A percentile compares a stretch with the other conserved stretches of the same genome.
These are phyloP conservation scores for Paramecium pentaurelia DNA, from an alignment of 73 alveolate species.

Conservation along the genomic window DNA sequence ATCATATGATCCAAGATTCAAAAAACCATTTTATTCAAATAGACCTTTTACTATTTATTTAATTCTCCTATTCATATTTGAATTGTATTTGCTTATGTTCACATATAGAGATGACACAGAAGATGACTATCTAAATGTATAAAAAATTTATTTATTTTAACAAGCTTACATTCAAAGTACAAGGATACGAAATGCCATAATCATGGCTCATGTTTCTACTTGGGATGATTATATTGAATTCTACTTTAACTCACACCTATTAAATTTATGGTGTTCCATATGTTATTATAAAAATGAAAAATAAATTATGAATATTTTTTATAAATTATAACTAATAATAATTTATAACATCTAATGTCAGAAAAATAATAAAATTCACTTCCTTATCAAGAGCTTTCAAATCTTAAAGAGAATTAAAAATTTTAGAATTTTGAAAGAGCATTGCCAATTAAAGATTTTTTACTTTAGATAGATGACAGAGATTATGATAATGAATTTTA, in stretches of 20 bases:
- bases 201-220: slow-evolving; percentile 17
- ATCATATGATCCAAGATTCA: neutral
- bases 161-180: slow-evolving; percentile 33
- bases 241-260: neutral
- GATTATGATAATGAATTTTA: slow-evolving; percentile 64
- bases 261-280: neutral
- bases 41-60: neutral
- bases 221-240: neutral
- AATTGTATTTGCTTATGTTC: neutral
- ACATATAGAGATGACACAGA: neutral
- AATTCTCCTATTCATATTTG: neutral
- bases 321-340: neutral
- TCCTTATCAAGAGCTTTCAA: neutral
- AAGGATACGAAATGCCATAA: slow-evolving; percentile 19
- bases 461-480: neutral
- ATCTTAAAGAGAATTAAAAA: neutral
- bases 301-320: neutral
- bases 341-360: neutral
- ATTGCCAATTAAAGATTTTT: neutral
- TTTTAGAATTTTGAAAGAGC: neutral
- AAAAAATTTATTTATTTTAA: neutral
- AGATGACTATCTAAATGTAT: slow-evolving; percentile 27
- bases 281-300: neutral
- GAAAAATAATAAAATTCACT: neutral
- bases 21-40: neutral